These are phyloP conservation scores for Macrocybe gigantea DNA, from an alignment of 768 basidiomycete species.

Conservation along the genomic window DNA sequence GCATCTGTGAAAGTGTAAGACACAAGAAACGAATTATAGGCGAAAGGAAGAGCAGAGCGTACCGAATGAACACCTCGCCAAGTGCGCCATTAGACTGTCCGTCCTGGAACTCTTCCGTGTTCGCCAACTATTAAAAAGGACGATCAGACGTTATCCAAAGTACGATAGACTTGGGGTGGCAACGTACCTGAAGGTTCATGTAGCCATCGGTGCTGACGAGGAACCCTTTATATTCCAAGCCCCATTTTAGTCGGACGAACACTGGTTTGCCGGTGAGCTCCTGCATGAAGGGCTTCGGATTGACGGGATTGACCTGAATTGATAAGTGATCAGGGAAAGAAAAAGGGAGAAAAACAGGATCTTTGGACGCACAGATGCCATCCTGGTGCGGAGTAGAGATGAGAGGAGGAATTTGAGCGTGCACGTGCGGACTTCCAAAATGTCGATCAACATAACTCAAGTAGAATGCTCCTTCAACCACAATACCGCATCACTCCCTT, in stretches of 20 bases:
- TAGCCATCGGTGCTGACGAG: constrained; percentile 98
- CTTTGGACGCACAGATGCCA: constrained; percentile 52
- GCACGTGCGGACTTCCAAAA: constrained; percentile 35
- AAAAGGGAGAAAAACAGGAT: constrained; percentile 3
- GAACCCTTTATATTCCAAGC: constrained; percentile 98
- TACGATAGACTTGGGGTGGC: constrained; percentile 10
- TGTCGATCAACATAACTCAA: constrained; percentile 4
- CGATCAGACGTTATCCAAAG: constrained; percentile 1
- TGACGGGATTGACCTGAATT: constrained; percentile 82
- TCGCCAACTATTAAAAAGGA: constrained; percentile 67
- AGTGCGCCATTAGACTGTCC: constrained; percentile 92
- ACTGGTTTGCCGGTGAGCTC: constrained; percentile 97
- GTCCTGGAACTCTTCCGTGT: constrained; percentile 97
- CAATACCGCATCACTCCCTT: constrained; percentile 1
- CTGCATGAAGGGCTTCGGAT: constrained; percentile 98
- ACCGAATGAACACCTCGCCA: constrained; percentile 99
- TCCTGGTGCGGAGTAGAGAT: constrained; percentile 38
- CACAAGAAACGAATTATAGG: constrained; percentile 9
- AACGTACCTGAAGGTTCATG: constrained; percentile 92
- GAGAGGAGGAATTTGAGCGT: too few species aligned
- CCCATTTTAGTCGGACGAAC: constrained; percentile 96
- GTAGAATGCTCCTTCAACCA: constrained; percentile 1
- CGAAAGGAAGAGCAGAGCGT: constrained; percentile 17
- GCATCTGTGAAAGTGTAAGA: constrained; percentile 43
- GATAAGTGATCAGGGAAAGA: constrained; percentile 2